Base-by-base conservation (phyloP, 1,284 basidiomycete species). In the Pseudozyma tsukubaensis region DNA sequence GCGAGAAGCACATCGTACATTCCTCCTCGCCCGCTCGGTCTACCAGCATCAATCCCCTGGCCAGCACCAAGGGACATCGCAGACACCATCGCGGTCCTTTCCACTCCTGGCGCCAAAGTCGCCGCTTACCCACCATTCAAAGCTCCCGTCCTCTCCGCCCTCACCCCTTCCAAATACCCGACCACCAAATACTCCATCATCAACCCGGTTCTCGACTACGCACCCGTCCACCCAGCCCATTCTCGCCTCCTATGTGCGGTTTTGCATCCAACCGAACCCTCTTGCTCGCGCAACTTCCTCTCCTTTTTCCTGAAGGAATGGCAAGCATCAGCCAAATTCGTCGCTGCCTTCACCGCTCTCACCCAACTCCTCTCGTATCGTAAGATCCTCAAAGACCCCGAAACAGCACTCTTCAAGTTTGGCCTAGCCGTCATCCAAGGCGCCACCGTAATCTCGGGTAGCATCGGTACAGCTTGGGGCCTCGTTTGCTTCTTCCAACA, bases 151-250 rank as follows among this genome's bases (percentile, higher is more conserved):
- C 68, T 82, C 4, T 79, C 80, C 14, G 68, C 72, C 0, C 60
- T 82, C 11, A 77, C 64, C 12, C 77, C 79, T 16, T 58, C 70
- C 12, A 63, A 62, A n/a, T 67, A 71, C 43, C 79, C 79, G 0
- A 75, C 75, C 9, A 72, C 72, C 0, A 51, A 48, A n/a, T 78
- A 71, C 47, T 12, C 59, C 14, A 50, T 66, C 14, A 70, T 82
- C 75, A 81, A 82, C 43, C 76, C 80, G 0, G 56, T 82, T 8
- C 54, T 82, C 21, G 80, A 82, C 62, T 81, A 74, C 37, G 59
- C 76, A 4, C 80, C 80, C 1, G 79, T 76, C 0, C 80, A 82
- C 40, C 80, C 80, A 0, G 77, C 72, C 6, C 80, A 82, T 48
- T 61, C 70, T 2, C 45, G 57, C 0, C 43, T 82, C 13, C 65